Evolutionary conservation across 257 asterid species (phyloP).

Genomic region (Lycium barbarum): DNA sequence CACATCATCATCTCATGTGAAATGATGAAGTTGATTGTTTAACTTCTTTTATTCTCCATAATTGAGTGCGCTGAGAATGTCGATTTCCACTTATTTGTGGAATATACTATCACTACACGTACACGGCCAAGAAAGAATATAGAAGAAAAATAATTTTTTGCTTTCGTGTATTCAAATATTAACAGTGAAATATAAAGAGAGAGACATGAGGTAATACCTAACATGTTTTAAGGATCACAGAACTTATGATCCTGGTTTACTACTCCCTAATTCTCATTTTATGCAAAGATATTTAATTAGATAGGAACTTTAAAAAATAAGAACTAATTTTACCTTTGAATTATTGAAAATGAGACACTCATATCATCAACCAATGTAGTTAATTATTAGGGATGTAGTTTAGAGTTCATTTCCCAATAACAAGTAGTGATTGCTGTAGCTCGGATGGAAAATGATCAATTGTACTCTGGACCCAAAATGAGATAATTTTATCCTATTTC

Average conservation of each 20-base stretch:
- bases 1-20: background rate
- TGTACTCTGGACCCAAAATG: too few relatives aligned
- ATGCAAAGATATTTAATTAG: background rate
- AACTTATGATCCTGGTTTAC: background rate
- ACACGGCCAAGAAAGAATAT: slow-evolving; percentile 3
- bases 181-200: background rate
- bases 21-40: slow-evolving; percentile 19
- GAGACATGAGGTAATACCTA: background rate
- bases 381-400: too few relatives aligned
- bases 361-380: too few relatives aligned
- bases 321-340: too few relatives aligned
- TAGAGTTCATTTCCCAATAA: too few relatives aligned
- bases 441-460: too few relatives aligned
- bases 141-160: background rate
- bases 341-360: too few relatives aligned
- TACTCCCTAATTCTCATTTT: too few relatives aligned
- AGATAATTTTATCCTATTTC: too few relatives aligned
- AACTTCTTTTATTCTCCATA: background rate
- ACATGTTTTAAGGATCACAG: background rate
- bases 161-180: background rate
- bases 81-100: slow-evolving; percentile 21
- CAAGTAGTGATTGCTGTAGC: too few relatives aligned
- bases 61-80: background rate
- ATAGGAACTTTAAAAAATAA: too few relatives aligned
- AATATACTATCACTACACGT: slow-evolving; percentile 24